Conservation (phyloP, 257 asterid species). For the Agastache rugosa region DNA sequence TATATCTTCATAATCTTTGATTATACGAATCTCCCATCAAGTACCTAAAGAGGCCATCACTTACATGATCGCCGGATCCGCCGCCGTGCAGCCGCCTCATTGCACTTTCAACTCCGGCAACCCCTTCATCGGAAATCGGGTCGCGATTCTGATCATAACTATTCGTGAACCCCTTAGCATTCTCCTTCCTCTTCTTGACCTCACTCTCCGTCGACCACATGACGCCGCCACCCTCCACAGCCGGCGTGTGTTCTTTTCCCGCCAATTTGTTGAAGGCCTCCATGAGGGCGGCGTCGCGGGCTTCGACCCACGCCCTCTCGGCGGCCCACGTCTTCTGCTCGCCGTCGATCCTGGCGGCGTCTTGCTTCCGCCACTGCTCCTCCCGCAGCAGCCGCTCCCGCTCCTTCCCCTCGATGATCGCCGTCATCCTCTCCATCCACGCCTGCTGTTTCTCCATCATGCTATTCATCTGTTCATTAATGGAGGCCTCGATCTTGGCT, state of each 20-base stretch:
- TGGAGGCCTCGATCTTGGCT: conserved; percentile 65
- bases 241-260: conserved; percentile 38
- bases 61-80: conserved; percentile 34
- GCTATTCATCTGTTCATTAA: conserved; percentile 68
- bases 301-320: conserved; percentile 81
- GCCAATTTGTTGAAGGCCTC: conserved; percentile 58
- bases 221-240: not conserved
- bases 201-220: conserved; percentile 59
- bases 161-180: conserved; percentile 14
- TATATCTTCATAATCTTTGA: conserved; percentile 47
- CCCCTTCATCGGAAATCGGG: conserved; percentile 15
- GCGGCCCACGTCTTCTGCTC: conserved; percentile 76
- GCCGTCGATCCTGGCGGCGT: conserved; percentile 62
- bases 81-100: conserved; percentile 27
- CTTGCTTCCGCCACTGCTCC: conserved; percentile 82
- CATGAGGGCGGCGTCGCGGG: conserved; percentile 64
- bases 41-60: conserved; percentile 59
- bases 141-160: conserved; percentile 12
- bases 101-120: conserved; percentile 19
- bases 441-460: conserved; percentile 76
- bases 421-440: conserved; percentile 84
- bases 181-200: conserved; percentile 65
- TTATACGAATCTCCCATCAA: conserved; percentile 54
- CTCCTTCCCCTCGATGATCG: conserved; percentile 67
- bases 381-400: conserved; percentile 67